Evolutionary conservation across 805 yeast genomes (phyloP), one percentile per base, ranked within the genome.

Genomic region (Yamadazyma sp.): DNA sequence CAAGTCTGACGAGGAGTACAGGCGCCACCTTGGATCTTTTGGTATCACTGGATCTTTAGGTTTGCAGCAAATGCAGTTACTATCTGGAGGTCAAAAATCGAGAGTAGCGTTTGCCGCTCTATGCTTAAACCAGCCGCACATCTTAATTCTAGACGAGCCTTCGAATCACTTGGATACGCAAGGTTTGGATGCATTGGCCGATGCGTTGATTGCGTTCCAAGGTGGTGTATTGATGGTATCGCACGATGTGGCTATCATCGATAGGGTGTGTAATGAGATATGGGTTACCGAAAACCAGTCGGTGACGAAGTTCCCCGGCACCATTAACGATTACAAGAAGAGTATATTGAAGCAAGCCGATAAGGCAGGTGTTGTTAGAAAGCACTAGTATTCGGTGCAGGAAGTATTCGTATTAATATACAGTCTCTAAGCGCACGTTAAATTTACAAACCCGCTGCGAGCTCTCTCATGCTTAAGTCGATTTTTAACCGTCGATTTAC

Each of bases 221-320:
- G 99, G 99, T 58, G 99, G 99, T 62, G 84, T 93, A 17, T 73
- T 93, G 51, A 89, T 93, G 96, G 99, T 93, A 42, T 85, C 96
- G 35, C 99, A 93, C 75, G 99, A 93, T 71, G 97, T 93, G 29
- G 71, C 89, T 19, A 84, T 91, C 56, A 93, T 93, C 53, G 79
- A 84, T 51, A 74, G 77, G 38, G 96, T 91, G 9, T 88, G 97
- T 70, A 82, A 84, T 42, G 95, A 93, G 60, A 86, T 93, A 44
- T 91, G 96, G 96, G 95, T 89, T 30, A 83, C 95, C 60, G 99
- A 93, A 57, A 74, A 79, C 40, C 93, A 91, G 40, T 71, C 78
- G 2, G 96, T 91, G 24, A 71, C 67, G 52, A 81, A 82, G 60
- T 86, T 86, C 68, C 71, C 73, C 11, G 99, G 99, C 50, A 70